phyloP scores from a whole-genome alignment of 305 asterid species.

The Fraxinus xanthoxyloides region DNA sequence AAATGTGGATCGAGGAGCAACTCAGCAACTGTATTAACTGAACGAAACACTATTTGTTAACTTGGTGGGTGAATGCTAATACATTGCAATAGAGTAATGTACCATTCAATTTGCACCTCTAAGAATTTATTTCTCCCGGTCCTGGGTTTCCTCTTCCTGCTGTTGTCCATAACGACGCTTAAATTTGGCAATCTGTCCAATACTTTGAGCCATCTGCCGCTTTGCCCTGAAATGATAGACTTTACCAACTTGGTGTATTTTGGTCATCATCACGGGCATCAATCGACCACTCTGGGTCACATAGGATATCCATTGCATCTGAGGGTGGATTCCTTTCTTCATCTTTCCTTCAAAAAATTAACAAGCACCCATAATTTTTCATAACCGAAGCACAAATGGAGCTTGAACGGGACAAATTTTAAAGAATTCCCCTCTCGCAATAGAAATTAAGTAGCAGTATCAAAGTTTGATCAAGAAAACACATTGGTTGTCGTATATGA shows the following conservation, averaged over 20 bases:
- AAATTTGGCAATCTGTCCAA: conserved; percentile 81
- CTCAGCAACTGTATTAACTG: conserved; percentile 2
- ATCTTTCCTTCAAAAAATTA: conserved; percentile 34
- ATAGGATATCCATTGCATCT: conserved; percentile 84
- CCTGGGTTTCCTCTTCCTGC: conserved; percentile 33
- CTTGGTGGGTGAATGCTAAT: not conserved
- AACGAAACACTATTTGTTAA: not conserved
- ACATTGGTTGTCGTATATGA: not conserved
- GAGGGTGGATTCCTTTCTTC: conserved; percentile 96
- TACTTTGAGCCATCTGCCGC: conserved; percentile 75
- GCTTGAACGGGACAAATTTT: not conserved
- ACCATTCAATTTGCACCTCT: not conserved
- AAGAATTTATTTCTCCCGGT: conserved; percentile 35
- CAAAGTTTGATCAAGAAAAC: not conserved
- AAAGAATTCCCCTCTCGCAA: not conserved
- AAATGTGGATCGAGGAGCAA: not conserved
- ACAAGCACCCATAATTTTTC: not conserved
- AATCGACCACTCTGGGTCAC: conserved; percentile 90
- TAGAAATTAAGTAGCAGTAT: not conserved
- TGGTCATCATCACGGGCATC: conserved; percentile 74
- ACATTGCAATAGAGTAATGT: not conserved
- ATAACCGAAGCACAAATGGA: not conserved
- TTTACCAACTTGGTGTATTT: conserved; percentile 72
- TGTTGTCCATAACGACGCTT: conserved; percentile 66
- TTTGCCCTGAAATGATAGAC: conserved; percentile 76